These are phyloP conservation scores for Stentor roeselii DNA, from an alignment of 73 alveolate genomes.

Conservation along the genomic window DNA sequence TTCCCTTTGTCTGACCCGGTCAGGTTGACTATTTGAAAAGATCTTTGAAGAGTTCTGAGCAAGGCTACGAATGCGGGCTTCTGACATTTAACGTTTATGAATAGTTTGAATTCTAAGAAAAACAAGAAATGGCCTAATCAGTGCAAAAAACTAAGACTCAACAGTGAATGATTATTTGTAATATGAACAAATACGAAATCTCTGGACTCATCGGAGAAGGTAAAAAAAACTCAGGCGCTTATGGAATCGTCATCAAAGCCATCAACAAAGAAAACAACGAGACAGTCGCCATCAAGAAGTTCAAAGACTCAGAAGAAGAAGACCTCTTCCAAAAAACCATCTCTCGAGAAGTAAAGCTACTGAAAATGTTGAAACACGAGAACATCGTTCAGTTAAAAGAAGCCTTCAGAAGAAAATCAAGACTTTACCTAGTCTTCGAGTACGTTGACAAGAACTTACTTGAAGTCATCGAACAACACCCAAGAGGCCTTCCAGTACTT, in stretches of 20 bases:
- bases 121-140: too few relatives aligned
- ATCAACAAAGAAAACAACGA: slow-evolving; percentile 54
- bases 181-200: slow-evolving; percentile 69
- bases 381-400: slow-evolving; percentile 55
- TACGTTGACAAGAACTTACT: slow-evolving; percentile 72
- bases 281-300: slow-evolving; percentile 36
- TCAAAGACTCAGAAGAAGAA: slow-evolving; percentile 58
- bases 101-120: too few relatives aligned
- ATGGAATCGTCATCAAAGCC: slow-evolving; percentile 73
- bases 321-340: slow-evolving; percentile 58
- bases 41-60: background rate
- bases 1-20: background rate
- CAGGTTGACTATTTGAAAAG: background rate
- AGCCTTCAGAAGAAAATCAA: slow-evolving; percentile 50
- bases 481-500: slow-evolving; percentile 80
- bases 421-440: slow-evolving; percentile 63
- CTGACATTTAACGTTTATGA: too few relatives aligned
- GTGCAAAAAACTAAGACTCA: too few relatives aligned
- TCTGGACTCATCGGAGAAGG: slow-evolving; percentile 74
- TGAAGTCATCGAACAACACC: slow-evolving; percentile 69
- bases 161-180: too few relatives aligned
- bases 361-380: slow-evolving; percentile 53
- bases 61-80: background rate
- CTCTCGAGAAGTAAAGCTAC: slow-evolving; percentile 59
- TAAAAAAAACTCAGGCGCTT: slow-evolving; percentile 77